Base-by-base conservation (phyloP, 768 basidiomycete genomes). In the Boletus tylopilopsis region DNA sequence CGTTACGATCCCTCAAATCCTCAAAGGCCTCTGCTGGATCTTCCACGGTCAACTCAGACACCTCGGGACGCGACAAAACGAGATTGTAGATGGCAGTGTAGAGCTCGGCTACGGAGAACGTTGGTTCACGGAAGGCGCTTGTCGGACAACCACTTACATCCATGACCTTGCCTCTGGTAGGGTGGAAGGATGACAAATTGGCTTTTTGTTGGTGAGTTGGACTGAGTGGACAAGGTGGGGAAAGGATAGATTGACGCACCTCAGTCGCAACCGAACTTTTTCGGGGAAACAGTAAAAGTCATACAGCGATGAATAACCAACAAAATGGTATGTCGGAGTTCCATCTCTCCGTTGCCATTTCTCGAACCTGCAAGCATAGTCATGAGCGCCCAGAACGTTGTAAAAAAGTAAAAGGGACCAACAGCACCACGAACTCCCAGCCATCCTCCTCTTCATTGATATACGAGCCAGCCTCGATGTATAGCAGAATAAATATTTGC, bases 1-100 rank as follows among this genome's bases (percentile, higher is more conserved):
- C 96, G 57, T 87, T 89, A 47, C 90, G 85, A 70, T 98, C 96
- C 29, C 95, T 76, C 36, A 98, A 77, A 66, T 98, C 96, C 66
- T 98, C 95, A 62, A 99, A 97, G 10, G 91, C 90, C 70, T 99
- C 96, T 0, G 93, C 93, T 2, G 96, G 96, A 66, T 99, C 96
- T 70, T 99, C 96, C 19, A 99, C 90, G 2, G 94, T 96, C 35
- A 98, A 71, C 67, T 98, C 95, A n/a, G 88, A 85, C 33, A 95
- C 80, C 42, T 79, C 71, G 2, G 84, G 75, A 41, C 78, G 79
- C 13, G 77, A 71, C 36, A 88, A 66, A 18, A 89, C 78, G 61
- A 90, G 80, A 61, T 83, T 76, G 71, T 94, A 95, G 45, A 93
- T 85, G 1, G 92, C 82, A 38, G 73, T 80, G 74, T 96, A 98